Evolutionary conservation across 2,329 filamentous ascomycete genomes (phyloP), one percentile per base, ranked within the genome.

Genomic region (Sarocladiaceae sp.): DNA sequence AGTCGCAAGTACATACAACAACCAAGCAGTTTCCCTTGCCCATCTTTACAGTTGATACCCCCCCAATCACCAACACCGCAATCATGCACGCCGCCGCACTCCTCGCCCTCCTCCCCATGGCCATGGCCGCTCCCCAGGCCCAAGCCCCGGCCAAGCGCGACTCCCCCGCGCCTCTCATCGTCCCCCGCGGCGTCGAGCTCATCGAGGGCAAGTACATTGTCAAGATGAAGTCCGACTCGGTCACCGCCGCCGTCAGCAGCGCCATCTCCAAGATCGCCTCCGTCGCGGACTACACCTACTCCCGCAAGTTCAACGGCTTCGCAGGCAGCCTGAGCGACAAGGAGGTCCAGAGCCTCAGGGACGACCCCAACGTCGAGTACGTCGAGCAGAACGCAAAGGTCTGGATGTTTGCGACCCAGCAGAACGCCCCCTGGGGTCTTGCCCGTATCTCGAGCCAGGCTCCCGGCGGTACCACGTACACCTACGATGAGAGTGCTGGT

Each of bases 311-410:
- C 33, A 47, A 48, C 29, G 55, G 55, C 18, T 57, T 57, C 46
- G 45, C 54, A 6, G 52, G 49, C 16, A 49, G 34, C 13, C 47
- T 57, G 16, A 48, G 43, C 47, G 44, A 45, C 1, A 40, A 52
- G 2, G 47, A 53, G 45, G 26, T 57, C 20, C 47, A 51, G 32
- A 24, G 19, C 4, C 48, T 58, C 12, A 50, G 48, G 10, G 27
- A 48, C 26, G 44, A 56, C 45, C 54, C 54, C n/a, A 43, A 52
- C 40, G 61, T 66, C 43, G 56, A 58, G 10, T 65, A 59, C 47
- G 53, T 67, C 18, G 63, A 67, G 54, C 59, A 60, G 44, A 63
- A 69, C 43, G 56, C 53, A 24, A 47, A 55, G 23, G 51, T 68
- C 33, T 57, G 15, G 27, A 55, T 58, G 46, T 51, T 45, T 24